Evolutionary conservation across 1,139 yeast genomes (phyloP).

Genomic region (Suhomyces chickasaworum): DNA sequence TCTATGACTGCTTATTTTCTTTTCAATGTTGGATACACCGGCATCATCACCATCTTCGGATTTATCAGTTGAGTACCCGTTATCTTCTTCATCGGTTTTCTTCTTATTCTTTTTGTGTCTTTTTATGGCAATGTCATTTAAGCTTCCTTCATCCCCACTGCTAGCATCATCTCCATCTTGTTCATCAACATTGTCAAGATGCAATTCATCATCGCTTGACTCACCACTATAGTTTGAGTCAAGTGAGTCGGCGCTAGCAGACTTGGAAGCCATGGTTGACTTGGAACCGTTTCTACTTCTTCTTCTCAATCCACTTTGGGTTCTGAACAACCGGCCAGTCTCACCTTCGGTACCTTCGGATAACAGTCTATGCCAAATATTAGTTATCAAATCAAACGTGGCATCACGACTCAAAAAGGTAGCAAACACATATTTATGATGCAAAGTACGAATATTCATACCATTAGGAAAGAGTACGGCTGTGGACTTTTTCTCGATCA

Average conservation of each 20-base stretch:
- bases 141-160: constrained; percentile 9
- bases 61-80: constrained; percentile 7
- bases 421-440: constrained; percentile 72
- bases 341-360: constrained; percentile 26
- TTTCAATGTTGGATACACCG: constrained; percentile 10
- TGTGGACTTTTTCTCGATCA: constrained; percentile 70
- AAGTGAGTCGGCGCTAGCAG: constrained; percentile 13
- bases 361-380: constrained; percentile 58
- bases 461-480: constrained; percentile 79
- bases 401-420: constrained; percentile 69
- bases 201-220: constrained; percentile 9
- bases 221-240: constrained; percentile 6
- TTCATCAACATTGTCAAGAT: constrained; percentile 12
- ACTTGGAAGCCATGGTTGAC: constrained; percentile 15
- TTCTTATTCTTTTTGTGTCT: constrained; percentile 9
- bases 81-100: constrained; percentile 9
- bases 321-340: constrained; percentile 7
- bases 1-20: constrained; percentile 11
- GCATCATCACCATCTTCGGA: constrained; percentile 11
- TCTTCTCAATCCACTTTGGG: constrained; percentile 4
- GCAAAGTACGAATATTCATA: constrained; percentile 67
- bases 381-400: constrained; percentile 60
- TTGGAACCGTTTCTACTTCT: constrained; percentile 17
- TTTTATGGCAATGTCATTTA: constrained; percentile 9
- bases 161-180: constrained; percentile 8